Percentiles rank a stretch among this genome's conserved stretches.
Evolutionary conservation across 2,329 filamentous ascomycete genomes (phyloP).

Genomic region (Allantophomopsis lycopodina): DNA sequence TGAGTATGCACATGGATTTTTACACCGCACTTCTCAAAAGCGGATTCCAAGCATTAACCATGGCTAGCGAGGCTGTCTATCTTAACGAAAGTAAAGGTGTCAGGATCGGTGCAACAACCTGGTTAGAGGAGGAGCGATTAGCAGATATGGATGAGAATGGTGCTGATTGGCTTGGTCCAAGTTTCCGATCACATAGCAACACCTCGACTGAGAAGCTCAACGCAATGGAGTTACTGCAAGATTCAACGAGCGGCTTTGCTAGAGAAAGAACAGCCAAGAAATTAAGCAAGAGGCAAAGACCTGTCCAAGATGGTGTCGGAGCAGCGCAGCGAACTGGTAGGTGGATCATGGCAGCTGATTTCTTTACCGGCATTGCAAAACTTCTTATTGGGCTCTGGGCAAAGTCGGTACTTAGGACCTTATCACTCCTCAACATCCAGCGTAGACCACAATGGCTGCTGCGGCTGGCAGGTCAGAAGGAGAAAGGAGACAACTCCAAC

Average conservation of each 20-base stretch:
- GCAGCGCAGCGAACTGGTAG: conserved; percentile 65
- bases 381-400: conserved; percentile 35
- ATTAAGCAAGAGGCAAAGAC: conserved; percentile 26
- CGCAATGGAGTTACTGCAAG: conserved; percentile 16
- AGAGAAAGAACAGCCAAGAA: conserved; percentile 56
- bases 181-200: conserved; percentile 14
- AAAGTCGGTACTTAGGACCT: conserved; percentile 16
- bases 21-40: conserved; percentile 80
- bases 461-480: conserved; percentile 9
- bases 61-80: conserved; percentile 91
- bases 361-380: conserved; percentile 60
- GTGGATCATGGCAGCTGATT: conserved; percentile 65
- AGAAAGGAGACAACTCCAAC: conserved; percentile 5
- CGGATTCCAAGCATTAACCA: conserved; percentile 79
- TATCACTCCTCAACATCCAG: conserved; percentile 46
- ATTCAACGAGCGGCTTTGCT: conserved; percentile 48
- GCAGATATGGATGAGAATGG: conserved; percentile 52
- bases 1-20: conserved; percentile 86
- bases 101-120: conserved; percentile 63
- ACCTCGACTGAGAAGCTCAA: conserved; percentile 14
- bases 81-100: conserved; percentile 78
- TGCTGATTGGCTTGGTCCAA: conserved; percentile 18
- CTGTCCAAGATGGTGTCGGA: conserved; percentile 53
- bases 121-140: conserved; percentile 80
- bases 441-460: conserved; percentile 51